Percentiles rank a stretch among this genome's conserved stretches.
Evolutionary conservation across 1,284 basidiomycete species (phyloP).

Genomic region (Phlebopus sp.): DNA sequence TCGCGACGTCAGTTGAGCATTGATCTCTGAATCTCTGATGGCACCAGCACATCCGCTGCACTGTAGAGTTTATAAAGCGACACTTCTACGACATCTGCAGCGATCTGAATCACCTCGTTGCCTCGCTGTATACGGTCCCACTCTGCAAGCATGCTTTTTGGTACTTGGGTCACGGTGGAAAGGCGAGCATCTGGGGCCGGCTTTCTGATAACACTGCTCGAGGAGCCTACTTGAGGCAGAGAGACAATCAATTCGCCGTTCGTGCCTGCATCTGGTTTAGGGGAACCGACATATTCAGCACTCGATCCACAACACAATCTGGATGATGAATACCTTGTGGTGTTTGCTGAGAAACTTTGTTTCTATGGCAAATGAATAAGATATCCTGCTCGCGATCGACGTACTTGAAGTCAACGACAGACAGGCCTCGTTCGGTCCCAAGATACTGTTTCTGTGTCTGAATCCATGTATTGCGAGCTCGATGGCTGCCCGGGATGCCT

Average conservation of each 20-base stretch:
- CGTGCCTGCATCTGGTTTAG: constrained; percentile 1
- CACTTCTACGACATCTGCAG: not conserved
- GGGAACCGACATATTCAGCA: constrained; percentile 2
- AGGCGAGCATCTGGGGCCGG: not conserved
- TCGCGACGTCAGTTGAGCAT: not conserved
- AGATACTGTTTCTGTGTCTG: constrained; percentile 10
- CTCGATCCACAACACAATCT: not conserved
- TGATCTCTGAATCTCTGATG: not conserved
- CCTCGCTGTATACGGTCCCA: not conserved
- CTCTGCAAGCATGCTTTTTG: not conserved
- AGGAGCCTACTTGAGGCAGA: not conserved
- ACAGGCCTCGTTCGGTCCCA: constrained; percentile 7
- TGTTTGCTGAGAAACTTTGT: not conserved
- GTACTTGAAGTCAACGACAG: constrained; percentile 10
- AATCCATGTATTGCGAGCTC: constrained; percentile 15
- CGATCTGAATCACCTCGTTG: constrained; percentile 11
- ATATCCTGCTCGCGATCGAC: constrained; percentile 6
- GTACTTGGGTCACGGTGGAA: not conserved
- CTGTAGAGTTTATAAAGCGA: constrained; percentile 14
- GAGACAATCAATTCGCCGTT: not conserved
- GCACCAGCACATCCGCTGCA: constrained; percentile 4
- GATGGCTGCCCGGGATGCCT: constrained; percentile 9
- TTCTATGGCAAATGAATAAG: constrained; percentile 11
- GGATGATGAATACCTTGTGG: constrained; percentile 11
- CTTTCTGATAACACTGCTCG: not conserved